A percentile compares a stretch with the other conserved stretches of the same genome.
These are phyloP conservation scores for Coemansia sp. DNA, from an alignment of 192 early-diverging fungal genomes.

Conservation along the genomic window DNA sequence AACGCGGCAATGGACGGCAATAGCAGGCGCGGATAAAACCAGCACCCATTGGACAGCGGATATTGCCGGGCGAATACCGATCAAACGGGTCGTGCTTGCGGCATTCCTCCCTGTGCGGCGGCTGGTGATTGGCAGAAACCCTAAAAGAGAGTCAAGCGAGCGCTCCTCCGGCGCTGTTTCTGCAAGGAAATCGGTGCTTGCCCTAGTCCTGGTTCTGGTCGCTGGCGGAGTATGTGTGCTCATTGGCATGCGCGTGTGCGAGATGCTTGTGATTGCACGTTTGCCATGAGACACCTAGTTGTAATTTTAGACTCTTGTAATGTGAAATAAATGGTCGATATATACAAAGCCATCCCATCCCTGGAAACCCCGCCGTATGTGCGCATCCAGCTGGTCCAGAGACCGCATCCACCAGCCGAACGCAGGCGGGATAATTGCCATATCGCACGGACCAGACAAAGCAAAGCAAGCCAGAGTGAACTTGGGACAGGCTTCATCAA, in stretches of 20 bases:
- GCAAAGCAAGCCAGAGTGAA: too few relatives aligned
- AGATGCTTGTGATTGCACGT: background rate
- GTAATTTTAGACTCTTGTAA: background rate
- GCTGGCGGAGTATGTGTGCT: constrained; percentile 8
- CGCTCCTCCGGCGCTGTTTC: background rate
- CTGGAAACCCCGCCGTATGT: too few relatives aligned
- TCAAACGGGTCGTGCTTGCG: constrained; percentile 17
- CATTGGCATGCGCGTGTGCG: constrained; percentile 14
- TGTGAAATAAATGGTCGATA: too few relatives aligned
- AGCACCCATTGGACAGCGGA: background rate
- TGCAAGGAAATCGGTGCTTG: constrained; percentile 16
- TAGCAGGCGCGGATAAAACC: background rate
- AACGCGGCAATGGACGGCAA: background rate
- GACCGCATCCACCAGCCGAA: too few relatives aligned
- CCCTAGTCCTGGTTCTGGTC: constrained; percentile 14
- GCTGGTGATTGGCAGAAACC: constrained; percentile 19
- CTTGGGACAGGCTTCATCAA: background rate
- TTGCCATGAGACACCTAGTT: background rate
- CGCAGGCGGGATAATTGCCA: background rate
- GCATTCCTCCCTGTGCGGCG: constrained; percentile 45
- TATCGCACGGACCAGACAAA: background rate
- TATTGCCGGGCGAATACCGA: background rate
- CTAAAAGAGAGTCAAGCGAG: background rate
- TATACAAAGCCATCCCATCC: too few relatives aligned
- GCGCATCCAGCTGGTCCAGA: too few relatives aligned